Evolutionary conservation across 1,139 yeast species (phyloP), one percentile per base, ranked within the genome.

Genomic region (Yamadazyma atmosphaerica): DNA sequence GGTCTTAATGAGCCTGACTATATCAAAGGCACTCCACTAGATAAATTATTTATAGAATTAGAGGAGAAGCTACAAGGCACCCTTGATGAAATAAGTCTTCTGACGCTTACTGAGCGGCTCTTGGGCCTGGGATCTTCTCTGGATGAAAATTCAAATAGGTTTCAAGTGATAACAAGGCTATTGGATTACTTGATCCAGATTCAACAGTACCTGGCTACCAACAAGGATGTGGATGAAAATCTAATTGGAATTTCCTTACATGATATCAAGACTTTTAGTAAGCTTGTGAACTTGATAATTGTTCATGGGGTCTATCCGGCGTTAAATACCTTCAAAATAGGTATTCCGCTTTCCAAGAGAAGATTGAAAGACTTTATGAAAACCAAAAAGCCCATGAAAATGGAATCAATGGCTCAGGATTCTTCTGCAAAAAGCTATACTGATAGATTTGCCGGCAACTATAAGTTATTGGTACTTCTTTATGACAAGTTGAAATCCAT

Each of bases 241-340:
- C 56, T 86, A 37, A 74, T 90, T 14, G 68, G 84, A 6, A 83
- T 90, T 12, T 86, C 97, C 0, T 66, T 90, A 9, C 90, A 87
- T 52, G 98, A 90, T 55, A 80, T 90, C 69, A 83, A 81, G 54
- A 75, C 79, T 2, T 77, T 90, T 43, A 83, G 86, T 35, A 76
- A 73, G 21, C 55, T 90, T 34, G 61, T 83, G 18, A 84, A 83
- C 44, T 45, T 83, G 12, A 66, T 90, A 2, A 77, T 89, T 0
- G 61, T 84, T 1, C 83, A 80, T 44, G 90, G 95, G 0, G 70
- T 89, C 0, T 85, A 84, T 47, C 80, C 92, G 0, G 75, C 79
- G 23, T 49, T 87, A 3, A 76, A 80, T 1, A 46, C 56, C 1
- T 69, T 65, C 24, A 74, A 74, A 2, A 69, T 81, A 12, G 88